Percentiles rank a stretch among this genome's conserved stretches.
Evolutionary conservation across 1,139 yeast genomes (phyloP).

Genomic region (Hyphopichia wangnamkhiaoensis): DNA sequence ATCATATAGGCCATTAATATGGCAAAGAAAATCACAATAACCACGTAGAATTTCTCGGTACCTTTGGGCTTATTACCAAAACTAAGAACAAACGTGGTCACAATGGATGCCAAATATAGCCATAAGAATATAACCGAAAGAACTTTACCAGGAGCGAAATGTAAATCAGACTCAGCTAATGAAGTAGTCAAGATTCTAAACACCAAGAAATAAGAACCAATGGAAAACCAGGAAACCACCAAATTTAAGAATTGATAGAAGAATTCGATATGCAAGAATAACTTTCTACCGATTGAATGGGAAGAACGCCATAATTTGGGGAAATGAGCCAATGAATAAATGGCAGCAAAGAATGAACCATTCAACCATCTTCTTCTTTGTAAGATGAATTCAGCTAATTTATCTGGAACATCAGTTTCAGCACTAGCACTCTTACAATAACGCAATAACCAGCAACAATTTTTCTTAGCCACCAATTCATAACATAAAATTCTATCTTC

Average conservation of each 20-base stretch:
- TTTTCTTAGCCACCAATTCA: conserved; percentile 48
- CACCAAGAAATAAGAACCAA: conserved; percentile 79
- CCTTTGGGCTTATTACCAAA: conserved; percentile 96
- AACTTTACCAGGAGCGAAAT: conserved; percentile 68
- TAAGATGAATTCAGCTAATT: conserved; percentile 45
- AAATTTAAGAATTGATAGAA: conserved; percentile 45
- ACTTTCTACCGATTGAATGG: conserved; percentile 42
- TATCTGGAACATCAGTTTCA: conserved; percentile 53
- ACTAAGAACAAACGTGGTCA: conserved; percentile 86
- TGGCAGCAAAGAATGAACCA: conserved; percentile 53
- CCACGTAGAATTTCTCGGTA: conserved; percentile 75
- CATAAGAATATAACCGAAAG: conserved; percentile 82
- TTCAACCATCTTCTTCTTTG: conserved; percentile 55
- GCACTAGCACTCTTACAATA: conserved; percentile 50
- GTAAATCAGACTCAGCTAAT: conserved; percentile 50
- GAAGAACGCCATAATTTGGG: conserved; percentile 45
- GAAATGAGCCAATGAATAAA: conserved; percentile 47
- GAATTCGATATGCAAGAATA: conserved; percentile 46
- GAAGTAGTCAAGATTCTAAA: conserved; percentile 76
- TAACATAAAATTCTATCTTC: conserved; percentile 53
- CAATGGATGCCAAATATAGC: conserved; percentile 86
- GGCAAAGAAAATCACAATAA: conserved; percentile 89
- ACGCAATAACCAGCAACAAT: conserved; percentile 47
- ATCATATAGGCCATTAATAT: conserved; percentile 89
- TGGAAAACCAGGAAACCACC: conserved; percentile 74